These are phyloP conservation scores for Paulownia fortunei DNA, from an alignment of 257 asterid genomes.

Conservation along the genomic window DNA sequence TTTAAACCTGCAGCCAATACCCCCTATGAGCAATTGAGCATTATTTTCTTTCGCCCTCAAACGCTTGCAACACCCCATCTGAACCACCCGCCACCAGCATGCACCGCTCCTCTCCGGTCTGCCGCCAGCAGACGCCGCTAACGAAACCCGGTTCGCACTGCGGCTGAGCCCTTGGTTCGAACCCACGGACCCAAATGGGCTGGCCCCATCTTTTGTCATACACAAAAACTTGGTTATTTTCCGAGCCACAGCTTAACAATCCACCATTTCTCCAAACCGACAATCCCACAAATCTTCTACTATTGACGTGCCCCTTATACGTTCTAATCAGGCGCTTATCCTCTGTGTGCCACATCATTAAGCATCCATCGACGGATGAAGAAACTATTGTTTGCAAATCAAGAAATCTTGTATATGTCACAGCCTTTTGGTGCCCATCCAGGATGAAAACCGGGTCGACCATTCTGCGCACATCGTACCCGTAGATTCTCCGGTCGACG, in stretches of 20 bases:
- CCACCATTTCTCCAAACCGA: conserved; percentile 74
- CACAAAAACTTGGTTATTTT: conserved; percentile 60
- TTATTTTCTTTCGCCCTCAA: conserved; percentile 43
- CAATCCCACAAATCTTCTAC: conserved; percentile 67
- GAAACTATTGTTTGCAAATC: conserved; percentile 51
- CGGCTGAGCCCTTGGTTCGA: conserved; percentile 34
- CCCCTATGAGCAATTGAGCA: background rate
- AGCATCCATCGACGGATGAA: conserved; percentile 61
- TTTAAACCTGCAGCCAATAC: background rate
- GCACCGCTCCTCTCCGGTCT: conserved; percentile 58
- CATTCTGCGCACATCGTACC: conserved; percentile 57
- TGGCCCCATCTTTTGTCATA: conserved; percentile 75
- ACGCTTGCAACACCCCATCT: conserved; percentile 63
- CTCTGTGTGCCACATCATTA: conserved; percentile 62
- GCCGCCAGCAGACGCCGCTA: conserved; percentile 78
- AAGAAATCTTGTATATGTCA: conserved; percentile 53
- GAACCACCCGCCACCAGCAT: conserved; percentile 74
- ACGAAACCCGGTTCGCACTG: conserved; percentile 42
- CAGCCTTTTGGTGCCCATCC: conserved; percentile 63
- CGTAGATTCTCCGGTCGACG: conserved; percentile 57
- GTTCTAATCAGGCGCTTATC: conserved; percentile 40
- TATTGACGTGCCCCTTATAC: conserved; percentile 64
- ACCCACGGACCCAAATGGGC: conserved; percentile 66
- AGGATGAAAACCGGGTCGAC: conserved; percentile 50
- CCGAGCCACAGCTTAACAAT: conserved; percentile 74